Conservation (phyloP, 768 basidiomycete genomes). For the Phaeolepiota aurea region DNA sequence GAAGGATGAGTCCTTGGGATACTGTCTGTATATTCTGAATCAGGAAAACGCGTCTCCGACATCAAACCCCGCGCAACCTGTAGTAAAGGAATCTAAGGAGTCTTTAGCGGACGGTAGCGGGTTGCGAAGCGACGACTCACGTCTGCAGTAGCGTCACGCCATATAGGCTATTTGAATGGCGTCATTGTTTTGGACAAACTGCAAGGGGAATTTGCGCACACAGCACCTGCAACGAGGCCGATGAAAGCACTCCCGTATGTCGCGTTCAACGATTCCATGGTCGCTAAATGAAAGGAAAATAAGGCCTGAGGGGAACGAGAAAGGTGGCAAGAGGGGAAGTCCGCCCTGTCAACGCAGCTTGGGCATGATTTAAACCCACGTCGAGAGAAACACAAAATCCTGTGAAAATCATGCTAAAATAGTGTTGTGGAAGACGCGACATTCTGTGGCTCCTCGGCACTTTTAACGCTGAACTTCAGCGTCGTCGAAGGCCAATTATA, state of each 20-base stretch:
- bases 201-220: constrained; percentile 20
- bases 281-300: constrained; percentile 17
- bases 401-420: not conserved
- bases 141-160: constrained; percentile 38
- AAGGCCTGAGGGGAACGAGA: not conserved
- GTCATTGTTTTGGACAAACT: not conserved
- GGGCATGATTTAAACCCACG: not conserved
- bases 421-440: not conserved
- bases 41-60: not conserved
- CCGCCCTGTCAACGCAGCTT: not conserved
- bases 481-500: not conserved
- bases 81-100: constrained; percentile 30
- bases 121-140: constrained; percentile 15
- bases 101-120: not conserved
- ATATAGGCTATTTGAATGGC: constrained; percentile 26
- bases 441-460: not conserved
- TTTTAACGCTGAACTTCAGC: not conserved
- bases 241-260: constrained; percentile 39
- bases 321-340: not conserved
- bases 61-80: constrained; percentile 16
- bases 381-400: not conserved
- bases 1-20: constrained; percentile 27
- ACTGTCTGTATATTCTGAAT: constrained; percentile 17
- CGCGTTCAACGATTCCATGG: constrained; percentile 47
- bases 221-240: constrained; percentile 32